Percentiles rank a stretch among this genome's conserved stretches.
Evolutionary conservation across 2,329 filamentous ascomycete genomes (phyloP).

Genomic region (Chrysosporium keratinophilum): DNA sequence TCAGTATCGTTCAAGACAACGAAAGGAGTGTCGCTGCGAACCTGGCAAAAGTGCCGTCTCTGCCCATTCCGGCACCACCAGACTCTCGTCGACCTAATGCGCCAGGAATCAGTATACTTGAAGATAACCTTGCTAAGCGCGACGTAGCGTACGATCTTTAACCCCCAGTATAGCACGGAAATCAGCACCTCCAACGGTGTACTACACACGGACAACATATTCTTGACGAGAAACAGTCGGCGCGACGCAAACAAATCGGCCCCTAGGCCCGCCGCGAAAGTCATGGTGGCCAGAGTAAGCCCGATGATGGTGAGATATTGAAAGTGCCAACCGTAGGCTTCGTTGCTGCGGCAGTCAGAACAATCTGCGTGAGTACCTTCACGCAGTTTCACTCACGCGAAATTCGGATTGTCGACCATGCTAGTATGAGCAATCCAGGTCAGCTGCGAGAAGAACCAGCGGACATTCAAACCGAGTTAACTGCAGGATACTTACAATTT

Average conservation of each 20-base stretch:
- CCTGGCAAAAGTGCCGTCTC: constrained; percentile 28
- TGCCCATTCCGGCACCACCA: constrained; percentile 42
- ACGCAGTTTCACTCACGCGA: constrained; percentile 26
- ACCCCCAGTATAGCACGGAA: constrained; percentile 50
- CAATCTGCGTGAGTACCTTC: neutral
- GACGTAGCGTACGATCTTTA: constrained; percentile 36
- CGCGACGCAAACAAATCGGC: constrained; percentile 46
- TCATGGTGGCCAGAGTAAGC: constrained; percentile 45
- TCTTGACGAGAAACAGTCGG: constrained; percentile 47
- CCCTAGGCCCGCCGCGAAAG: constrained; percentile 45
- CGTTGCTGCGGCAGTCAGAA: constrained; percentile 15
- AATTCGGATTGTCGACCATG: constrained; percentile 35
- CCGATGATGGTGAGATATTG: constrained; percentile 57
- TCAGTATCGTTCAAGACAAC: no score
- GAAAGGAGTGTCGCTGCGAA: neutral
- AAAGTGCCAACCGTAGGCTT: constrained; percentile 55
- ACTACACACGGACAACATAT: constrained; percentile 46
- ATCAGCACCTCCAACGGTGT: constrained; percentile 53
- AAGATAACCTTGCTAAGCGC: neutral
- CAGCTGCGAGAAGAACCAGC: neutral
- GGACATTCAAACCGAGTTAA: neutral
- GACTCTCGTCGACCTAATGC: constrained; percentile 33
- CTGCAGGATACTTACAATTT: constrained; percentile 31
- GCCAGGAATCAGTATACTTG: neutral
- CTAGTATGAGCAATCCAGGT: constrained; percentile 17